These are phyloP conservation scores for Tolypocladium cylindrosporum DNA, from an alignment of 2,329 filamentous ascomycete species.

Conservation along the genomic window DNA sequence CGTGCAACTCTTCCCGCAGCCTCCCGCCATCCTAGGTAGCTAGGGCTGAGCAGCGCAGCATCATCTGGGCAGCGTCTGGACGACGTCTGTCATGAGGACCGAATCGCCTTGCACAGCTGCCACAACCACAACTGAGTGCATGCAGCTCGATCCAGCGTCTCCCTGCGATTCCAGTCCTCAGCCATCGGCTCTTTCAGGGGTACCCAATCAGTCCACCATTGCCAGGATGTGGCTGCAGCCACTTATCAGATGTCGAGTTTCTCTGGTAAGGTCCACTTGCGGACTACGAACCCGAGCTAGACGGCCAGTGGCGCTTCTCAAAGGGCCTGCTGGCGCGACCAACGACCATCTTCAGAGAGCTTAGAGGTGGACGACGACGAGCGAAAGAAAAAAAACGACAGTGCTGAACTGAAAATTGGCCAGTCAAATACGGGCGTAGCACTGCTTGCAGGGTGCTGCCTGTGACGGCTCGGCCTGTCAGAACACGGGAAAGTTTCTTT, in stretches of 20 bases:
- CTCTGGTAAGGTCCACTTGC: too few relatives aligned
- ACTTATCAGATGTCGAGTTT: too few relatives aligned
- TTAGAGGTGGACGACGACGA: neutral
- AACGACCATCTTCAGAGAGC: neutral
- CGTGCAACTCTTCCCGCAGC: neutral
- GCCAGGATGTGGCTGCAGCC: neutral
- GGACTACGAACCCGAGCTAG: too few relatives aligned
- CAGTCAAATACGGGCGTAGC: neutral
- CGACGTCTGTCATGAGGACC: neutral
- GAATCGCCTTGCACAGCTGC: neutral
- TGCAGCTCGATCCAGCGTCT: neutral
- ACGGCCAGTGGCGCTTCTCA: too few relatives aligned
- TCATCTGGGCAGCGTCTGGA: neutral
- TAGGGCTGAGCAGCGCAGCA: neutral
- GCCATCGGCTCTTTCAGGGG: neutral
- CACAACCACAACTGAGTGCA: neutral
- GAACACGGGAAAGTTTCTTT: conserved; percentile 6
- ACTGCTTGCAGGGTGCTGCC: neutral
- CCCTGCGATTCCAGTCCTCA: neutral
- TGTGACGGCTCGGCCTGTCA: conserved; percentile 6
- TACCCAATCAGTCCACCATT: neutral
- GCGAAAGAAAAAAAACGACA: neutral
- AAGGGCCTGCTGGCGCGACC: neutral
- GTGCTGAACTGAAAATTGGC: neutral
- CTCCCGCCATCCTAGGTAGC: neutral